A percentile compares a stretch with the other conserved stretches of the same genome.
phyloP scores from a whole-genome alignment of 1,284 basidiomycete genomes.

The Ustanciosporium gigantosporum region DNA sequence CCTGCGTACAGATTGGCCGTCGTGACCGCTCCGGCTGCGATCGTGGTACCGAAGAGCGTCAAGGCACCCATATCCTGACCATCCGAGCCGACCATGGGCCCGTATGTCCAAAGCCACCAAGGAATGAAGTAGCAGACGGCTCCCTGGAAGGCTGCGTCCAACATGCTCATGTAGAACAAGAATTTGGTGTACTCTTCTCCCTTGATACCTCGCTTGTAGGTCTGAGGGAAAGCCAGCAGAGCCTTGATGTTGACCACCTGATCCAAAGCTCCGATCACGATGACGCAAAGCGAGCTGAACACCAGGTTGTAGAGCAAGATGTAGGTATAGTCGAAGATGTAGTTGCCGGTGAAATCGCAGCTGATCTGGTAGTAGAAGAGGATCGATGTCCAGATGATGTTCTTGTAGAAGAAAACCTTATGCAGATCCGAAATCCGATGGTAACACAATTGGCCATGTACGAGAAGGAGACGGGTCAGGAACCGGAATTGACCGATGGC shows the following conservation, averaged over 20 bases:
- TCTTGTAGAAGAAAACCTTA: constrained; percentile 84
- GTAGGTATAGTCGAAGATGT: constrained; percentile 84
- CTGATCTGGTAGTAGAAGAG: constrained; percentile 93
- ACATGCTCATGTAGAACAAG: constrained; percentile 94
- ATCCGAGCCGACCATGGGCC: constrained; percentile 34
- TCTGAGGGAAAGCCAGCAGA: constrained; percentile 85
- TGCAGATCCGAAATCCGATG: constrained; percentile 81
- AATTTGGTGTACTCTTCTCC: constrained; percentile 87
- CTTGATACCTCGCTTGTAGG: constrained; percentile 88
- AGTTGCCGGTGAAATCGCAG: constrained; percentile 89
- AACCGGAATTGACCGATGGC: constrained; percentile 95
- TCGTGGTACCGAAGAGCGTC: constrained; percentile 88
- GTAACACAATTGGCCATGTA: constrained; percentile 96
- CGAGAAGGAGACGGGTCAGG: constrained; percentile 86
- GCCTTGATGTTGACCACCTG: constrained; percentile 91
- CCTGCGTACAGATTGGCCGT: constrained; percentile 70
- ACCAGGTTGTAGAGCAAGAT: constrained; percentile 74
- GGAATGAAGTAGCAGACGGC: constrained; percentile 88
- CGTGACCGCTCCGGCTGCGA: constrained; percentile 82
- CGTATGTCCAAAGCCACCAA: constrained; percentile 73
- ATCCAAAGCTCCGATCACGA: constrained; percentile 91
- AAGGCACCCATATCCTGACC: constrained; percentile 65
- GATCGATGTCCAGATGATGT: constrained; percentile 69
- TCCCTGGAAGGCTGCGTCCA: constrained; percentile 91
- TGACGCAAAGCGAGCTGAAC: constrained; percentile 92